Evolutionary conservation across 2,329 filamentous ascomycete genomes (phyloP), one percentile per base, ranked within the genome.

Genomic region (Aspergillus awamori): DNA sequence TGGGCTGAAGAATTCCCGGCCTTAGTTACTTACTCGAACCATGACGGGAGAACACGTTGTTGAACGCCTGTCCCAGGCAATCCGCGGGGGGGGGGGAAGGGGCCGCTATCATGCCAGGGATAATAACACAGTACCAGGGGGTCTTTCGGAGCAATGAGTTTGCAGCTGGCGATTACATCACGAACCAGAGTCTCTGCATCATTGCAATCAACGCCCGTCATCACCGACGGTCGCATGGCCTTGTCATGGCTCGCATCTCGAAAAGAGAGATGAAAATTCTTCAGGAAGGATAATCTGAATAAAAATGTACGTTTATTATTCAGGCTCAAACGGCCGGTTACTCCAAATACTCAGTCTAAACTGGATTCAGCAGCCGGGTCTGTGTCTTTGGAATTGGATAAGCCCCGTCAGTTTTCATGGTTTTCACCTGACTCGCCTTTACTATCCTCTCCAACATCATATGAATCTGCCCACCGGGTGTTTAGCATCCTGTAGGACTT

Each of bases 1-100:
- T 63, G 63, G 63, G 41, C 55, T 61, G 62, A 62, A 59, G 59
- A 57, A 61, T 63, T 59, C 45, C 57, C 55, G 55, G 55, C 59
- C 33, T 36, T 36, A 36, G 10, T 36, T 36, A 36, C 10, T 5
- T 5, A 41, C 47, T 53, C 58, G 48, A 51, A 47, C 51, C 45
- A 43, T 53, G 45, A 62, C 47, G 28, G 28, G 57, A 57, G 43
- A 59, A 59, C 53, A 64, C 53, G 57, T 64, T 62, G 62, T 60
- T 57, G 53, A 39, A 26, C 53, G 49, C 43, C 33, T 41, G 61
- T 52, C 53, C 56, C 53, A 54, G 55, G 41, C 51, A 60, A 58
- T 61, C 45, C 38, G 28, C 33, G 28, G 43, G 17, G 28, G 26
- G 38, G 17, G 28, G 26, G 38, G 24, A 51, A 43, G 24, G 48